phyloP scores from a whole-genome alignment of 1,284 basidiomycete genomes.

The Puccinia brachypodii region DNA sequence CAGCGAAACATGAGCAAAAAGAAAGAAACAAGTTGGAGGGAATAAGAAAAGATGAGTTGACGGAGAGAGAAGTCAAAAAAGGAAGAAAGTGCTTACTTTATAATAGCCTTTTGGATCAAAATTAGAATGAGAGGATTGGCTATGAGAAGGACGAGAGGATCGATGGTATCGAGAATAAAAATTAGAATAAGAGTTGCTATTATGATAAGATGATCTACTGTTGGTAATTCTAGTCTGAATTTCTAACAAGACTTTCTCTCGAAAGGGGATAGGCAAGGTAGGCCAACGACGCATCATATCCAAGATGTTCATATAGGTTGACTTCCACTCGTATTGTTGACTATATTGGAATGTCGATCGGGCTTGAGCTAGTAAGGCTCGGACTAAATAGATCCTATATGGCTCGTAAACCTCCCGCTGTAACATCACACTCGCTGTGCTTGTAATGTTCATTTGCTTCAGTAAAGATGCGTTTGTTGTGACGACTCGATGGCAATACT shows the following conservation, averaged over 20 bases:
- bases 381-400: neutral
- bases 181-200: neutral
- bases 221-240: neutral
- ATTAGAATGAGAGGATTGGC: neutral
- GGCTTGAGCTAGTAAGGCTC: neutral
- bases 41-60: neutral
- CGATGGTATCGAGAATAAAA: neutral
- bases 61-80: neutral
- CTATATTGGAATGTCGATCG: neutral
- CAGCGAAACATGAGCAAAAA: neutral
- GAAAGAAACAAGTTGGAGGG: neutral
- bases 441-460: neutral
- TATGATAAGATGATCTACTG: neutral
- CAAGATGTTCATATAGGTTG: neutral
- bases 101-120: constrained; percentile 25
- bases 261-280: neutral
- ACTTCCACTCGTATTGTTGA: neutral
- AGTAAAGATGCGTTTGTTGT: neutral
- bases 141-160: neutral
- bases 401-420: neutral
- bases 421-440: too few relatives aligned
- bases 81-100: neutral
- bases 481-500: neutral
- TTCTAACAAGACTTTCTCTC: neutral
- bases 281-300: neutral